Percentiles rank a stretch among this genome's conserved stretches.
These are phyloP conservation scores for Hansfordia pulvinata DNA, from an alignment of 2,329 filamentous ascomycete species.

Conservation along the genomic window DNA sequence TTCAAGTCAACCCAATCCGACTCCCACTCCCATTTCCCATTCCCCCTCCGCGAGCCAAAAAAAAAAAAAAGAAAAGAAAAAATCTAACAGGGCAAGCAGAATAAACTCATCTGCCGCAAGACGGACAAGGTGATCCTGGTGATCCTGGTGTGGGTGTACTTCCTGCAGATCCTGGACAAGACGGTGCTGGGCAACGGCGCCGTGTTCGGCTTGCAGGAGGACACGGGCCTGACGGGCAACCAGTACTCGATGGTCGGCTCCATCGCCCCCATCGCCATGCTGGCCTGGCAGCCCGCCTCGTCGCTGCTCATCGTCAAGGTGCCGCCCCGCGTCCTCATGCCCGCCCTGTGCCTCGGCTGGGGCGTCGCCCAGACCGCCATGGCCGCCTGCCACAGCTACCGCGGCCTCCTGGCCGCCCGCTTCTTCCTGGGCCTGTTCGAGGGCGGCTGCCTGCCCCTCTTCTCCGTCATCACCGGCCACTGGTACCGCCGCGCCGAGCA, in stretches of 20 bases:
- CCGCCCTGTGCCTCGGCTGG: conserved; percentile 34
- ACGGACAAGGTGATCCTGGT: conserved; percentile 27
- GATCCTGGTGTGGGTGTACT: conserved; percentile 44
- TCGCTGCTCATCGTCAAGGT: conserved; percentile 44
- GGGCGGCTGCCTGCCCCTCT: conserved; percentile 31
- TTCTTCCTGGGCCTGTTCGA: conserved; percentile 47
- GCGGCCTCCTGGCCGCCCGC: conserved; percentile 32
- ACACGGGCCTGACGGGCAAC: conserved; percentile 39
- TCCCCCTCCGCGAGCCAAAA: too few species aligned
- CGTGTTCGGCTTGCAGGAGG: conserved; percentile 47
- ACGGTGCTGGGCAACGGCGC: conserved; percentile 46
- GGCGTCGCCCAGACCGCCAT: conserved; percentile 35
- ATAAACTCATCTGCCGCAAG: not conserved
- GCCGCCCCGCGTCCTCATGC: conserved; percentile 45
- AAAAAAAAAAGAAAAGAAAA: too few species aligned
- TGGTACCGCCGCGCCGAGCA: conserved; percentile 49
- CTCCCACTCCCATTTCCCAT: too few species aligned
- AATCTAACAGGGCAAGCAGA: too few species aligned
- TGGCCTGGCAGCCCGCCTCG: conserved; percentile 36
- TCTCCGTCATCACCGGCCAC: conserved; percentile 46
- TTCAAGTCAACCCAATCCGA: too few species aligned
- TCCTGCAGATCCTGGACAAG: conserved; percentile 50
- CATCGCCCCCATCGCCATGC: conserved; percentile 37
- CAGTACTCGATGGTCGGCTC: conserved; percentile 26
- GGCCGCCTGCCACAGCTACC: conserved; percentile 35